Evolutionary conservation across 176 grass and related monocot genomes (phyloP).

Genomic region (Avena eriantha): DNA sequence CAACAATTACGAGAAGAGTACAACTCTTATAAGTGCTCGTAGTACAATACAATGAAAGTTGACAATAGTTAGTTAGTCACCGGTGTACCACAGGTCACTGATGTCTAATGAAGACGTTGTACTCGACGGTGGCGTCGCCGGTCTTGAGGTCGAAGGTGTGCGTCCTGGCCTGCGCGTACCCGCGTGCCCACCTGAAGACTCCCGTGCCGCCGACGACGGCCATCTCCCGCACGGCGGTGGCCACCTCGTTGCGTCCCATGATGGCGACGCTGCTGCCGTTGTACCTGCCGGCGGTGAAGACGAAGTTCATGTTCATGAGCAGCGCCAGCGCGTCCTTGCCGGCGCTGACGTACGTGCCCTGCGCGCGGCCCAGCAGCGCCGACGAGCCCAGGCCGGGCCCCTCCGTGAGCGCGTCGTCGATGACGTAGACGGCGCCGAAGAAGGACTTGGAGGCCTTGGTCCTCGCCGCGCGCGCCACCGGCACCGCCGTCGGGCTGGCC

Average conservation of each 20-base stretch:
- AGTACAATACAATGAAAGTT: not conserved
- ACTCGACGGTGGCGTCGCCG: not conserved
- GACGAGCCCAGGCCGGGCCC: not conserved
- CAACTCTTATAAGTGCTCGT: not conserved
- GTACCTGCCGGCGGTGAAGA: not conserved
- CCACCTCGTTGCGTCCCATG: constrained; percentile 2
- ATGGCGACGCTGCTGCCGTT: constrained; percentile 8
- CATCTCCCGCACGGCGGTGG: not conserved
- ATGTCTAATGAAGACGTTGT: not conserved
- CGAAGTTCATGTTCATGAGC: constrained; percentile 12
- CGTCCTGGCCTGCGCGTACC: constrained; percentile 24
- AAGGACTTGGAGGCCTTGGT: constrained; percentile 39
- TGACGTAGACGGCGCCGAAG: not conserved
- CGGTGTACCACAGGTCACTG: not conserved
- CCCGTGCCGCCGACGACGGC: not conserved
- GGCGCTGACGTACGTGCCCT: not conserved
- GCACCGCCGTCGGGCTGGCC: constrained; percentile 49
- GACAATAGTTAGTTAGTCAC: not conserved
- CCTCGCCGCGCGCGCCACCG: constrained; percentile 7
- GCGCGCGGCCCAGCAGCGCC: not conserved
- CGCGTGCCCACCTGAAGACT: not conserved
- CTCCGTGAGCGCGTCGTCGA: not conserved
- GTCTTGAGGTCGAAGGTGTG: not conserved
- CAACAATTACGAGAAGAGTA: not conserved
- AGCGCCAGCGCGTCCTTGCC: not conserved